Conservation (phyloP, 768 basidiomycete species). For the Agaricus blazei region DNA sequence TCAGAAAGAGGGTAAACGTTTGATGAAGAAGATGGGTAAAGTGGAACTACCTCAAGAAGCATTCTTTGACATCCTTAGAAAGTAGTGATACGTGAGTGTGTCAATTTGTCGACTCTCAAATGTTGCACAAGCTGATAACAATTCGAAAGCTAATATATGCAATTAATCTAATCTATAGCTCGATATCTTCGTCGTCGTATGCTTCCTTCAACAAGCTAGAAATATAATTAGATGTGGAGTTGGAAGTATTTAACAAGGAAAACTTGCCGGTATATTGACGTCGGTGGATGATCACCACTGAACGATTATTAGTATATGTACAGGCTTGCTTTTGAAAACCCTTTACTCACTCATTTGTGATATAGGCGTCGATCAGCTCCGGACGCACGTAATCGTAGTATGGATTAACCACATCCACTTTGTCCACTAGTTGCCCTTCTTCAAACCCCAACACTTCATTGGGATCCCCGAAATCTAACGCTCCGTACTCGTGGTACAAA, state of each 20-base stretch:
- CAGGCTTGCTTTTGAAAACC: too few relatives aligned
- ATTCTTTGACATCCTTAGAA: constrained; percentile 86
- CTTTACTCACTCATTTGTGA: constrained; percentile 91
- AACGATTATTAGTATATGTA: constrained; percentile 5
- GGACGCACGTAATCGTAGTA: constrained; percentile 95
- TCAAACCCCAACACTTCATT: constrained; percentile 64
- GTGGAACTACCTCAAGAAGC: constrained; percentile 94
- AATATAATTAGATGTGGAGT: constrained; percentile 13
- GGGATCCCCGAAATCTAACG: constrained; percentile 73
- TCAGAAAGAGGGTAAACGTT: constrained; percentile 90
- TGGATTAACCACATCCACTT: constrained; percentile 92
- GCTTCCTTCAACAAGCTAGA: constrained; percentile 83
- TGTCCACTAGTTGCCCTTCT: constrained; percentile 74
- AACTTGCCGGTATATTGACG: constrained; percentile 82
- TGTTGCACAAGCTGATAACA: constrained; percentile 9
- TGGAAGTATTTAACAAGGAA: background rate
- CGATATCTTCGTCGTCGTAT: constrained; percentile 92
- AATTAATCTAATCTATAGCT: constrained; percentile 44
- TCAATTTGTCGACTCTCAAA: background rate
- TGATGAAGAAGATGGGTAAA: constrained; percentile 82
- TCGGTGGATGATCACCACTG: constrained; percentile 95
- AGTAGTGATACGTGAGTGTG: constrained; percentile 25
- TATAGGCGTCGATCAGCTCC: constrained; percentile 88
- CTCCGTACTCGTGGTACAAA: constrained; percentile 80
- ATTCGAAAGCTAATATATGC: constrained; percentile 12